Evolutionary conservation across 345 rosid genomes (phyloP).

Genomic region (Eucalyptus tenuipes): DNA sequence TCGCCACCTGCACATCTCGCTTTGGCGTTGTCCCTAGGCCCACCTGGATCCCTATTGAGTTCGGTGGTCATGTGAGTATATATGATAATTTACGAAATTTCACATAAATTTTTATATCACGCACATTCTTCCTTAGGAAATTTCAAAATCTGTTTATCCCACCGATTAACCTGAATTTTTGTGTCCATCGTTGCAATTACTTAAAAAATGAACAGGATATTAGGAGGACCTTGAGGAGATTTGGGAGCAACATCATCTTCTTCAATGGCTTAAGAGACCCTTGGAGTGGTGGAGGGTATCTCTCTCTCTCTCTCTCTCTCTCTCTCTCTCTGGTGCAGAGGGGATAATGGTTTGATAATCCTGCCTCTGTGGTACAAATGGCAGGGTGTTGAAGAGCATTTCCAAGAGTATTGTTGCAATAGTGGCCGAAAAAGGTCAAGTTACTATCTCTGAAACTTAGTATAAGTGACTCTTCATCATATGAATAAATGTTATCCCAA

Average conservation of each 20-base stretch:
- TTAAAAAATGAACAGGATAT: slow-evolving; percentile 16
- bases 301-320: neutral
- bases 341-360: neutral
- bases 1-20: neutral
- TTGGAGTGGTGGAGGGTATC: slow-evolving; percentile 70
- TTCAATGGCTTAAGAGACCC: slow-evolving; percentile 70
- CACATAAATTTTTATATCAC: neutral
- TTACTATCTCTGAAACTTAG: neutral
- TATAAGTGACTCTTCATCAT: neutral
- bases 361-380: neutral
- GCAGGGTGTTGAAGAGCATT: slow-evolving; percentile 39
- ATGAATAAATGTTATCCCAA: neutral
- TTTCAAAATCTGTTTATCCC: neutral
- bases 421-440: slow-evolving; percentile 40
- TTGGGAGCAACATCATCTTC: slow-evolving; percentile 54
- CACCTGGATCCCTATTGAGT: slow-evolving; percentile 34
- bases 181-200: neutral
- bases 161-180: neutral
- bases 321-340: neutral
- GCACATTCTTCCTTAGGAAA: neutral
- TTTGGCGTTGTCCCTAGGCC: slow-evolving; percentile 27
- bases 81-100: neutral
- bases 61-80: slow-evolving; percentile 33
- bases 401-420: slow-evolving; percentile 39
- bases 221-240: slow-evolving; percentile 29